These are phyloP conservation scores for Salix caprea DNA, from an alignment of 345 rosid genomes.

Conservation along the genomic window DNA sequence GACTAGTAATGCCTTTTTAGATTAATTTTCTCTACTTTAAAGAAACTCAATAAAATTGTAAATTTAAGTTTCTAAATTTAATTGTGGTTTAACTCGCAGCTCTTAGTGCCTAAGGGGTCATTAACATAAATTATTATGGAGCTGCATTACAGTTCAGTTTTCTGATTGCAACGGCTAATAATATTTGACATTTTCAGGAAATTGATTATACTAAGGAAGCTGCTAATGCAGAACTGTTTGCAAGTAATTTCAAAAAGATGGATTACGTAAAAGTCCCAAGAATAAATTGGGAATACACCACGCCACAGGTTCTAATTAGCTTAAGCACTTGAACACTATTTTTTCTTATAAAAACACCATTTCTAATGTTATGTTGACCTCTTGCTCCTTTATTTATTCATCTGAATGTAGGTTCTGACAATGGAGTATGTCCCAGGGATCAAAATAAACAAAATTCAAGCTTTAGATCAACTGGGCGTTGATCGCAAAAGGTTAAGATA, in stretches of 20 bases:
- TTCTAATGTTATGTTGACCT: neutral
- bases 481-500: conserved; percentile 75
- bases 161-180: conserved; percentile 12
- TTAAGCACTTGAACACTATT: neutral
- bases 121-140: neutral
- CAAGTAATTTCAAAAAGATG: conserved; percentile 70
- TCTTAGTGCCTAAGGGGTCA: neutral
- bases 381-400: conserved; percentile 3
- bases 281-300: conserved; percentile 78
- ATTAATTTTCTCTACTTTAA: neutral
- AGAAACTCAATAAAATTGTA: neutral
- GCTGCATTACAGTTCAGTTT: neutral
- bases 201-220: conserved; percentile 98
- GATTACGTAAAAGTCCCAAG: conserved; percentile 90
- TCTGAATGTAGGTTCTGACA: conserved; percentile 63
- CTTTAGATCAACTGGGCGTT: conserved; percentile 86
- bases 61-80: neutral
- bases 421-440: conserved; percentile 99
- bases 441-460: conserved; percentile 85
- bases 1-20: neutral
- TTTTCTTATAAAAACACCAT: neutral
- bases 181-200: conserved; percentile 49
- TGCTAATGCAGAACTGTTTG: conserved; percentile 88
- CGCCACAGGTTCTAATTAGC: conserved; percentile 63
- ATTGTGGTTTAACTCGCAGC: neutral